Conservation (phyloP, 805 yeast genomes). For the Ogataea methanolica region DNA sequence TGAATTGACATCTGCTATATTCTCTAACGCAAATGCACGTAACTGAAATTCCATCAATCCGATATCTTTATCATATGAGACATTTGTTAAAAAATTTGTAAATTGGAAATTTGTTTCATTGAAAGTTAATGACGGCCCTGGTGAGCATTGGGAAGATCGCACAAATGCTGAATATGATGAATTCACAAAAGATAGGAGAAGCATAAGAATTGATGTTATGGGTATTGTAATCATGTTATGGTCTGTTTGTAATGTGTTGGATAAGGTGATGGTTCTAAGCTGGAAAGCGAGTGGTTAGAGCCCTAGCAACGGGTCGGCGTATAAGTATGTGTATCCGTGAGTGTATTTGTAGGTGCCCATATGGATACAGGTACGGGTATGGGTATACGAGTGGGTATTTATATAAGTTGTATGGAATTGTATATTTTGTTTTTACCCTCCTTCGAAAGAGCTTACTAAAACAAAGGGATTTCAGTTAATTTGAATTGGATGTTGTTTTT, state of each 20-base stretch:
- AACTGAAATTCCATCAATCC: constrained; percentile 13
- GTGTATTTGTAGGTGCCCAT: background rate
- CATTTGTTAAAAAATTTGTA: constrained; percentile 17
- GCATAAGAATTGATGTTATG: background rate
- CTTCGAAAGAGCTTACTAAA: too few species aligned
- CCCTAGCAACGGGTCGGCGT: too few species aligned
- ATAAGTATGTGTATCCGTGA: too few species aligned
- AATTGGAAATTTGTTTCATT: constrained; percentile 1
- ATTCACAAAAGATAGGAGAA: background rate
- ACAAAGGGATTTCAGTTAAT: too few species aligned
- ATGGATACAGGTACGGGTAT: background rate
- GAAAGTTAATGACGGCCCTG: background rate
- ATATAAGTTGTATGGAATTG: background rate
- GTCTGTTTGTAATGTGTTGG: too few species aligned
- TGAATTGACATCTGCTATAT: constrained; percentile 39
- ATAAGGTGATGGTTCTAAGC: too few species aligned
- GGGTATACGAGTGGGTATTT: background rate
- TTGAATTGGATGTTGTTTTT: too few species aligned
- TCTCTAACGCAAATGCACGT: constrained; percentile 15
- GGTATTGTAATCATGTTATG: background rate
- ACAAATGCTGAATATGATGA: constrained; percentile 12
- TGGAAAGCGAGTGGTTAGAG: too few species aligned
- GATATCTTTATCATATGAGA: constrained; percentile 10
- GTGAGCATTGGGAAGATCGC: constrained; percentile 7
- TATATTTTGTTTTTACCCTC: background rate